Conservation (phyloP, 345 rosid species). For the Lepidium didymum region DNA sequence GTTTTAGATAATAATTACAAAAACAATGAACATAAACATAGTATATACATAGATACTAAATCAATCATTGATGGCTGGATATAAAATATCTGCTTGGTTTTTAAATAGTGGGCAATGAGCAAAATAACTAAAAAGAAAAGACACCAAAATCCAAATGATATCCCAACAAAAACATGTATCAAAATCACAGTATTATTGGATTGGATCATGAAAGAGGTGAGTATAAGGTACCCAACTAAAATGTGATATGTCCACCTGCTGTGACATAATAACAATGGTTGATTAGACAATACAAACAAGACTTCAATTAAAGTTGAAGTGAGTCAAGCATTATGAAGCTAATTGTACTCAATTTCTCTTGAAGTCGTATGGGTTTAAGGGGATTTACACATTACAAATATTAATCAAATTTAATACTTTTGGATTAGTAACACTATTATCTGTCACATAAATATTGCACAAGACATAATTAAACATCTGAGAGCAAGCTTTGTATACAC, state of each 20-base stretch:
- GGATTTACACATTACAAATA: neutral
- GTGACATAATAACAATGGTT: neutral
- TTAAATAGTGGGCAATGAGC: neutral
- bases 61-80: neutral
- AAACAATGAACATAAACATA: neutral
- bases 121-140: neutral
- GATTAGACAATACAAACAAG: conserved; percentile 1
- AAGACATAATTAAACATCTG: conserved; percentile 16
- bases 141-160: conserved; percentile 5
- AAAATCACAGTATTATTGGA: neutral
- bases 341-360: neutral
- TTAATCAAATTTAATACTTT: neutral
- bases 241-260: conserved; percentile 4
- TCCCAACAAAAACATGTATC: neutral
- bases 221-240: neutral
- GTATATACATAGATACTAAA: neutral
- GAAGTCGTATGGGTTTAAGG: neutral
- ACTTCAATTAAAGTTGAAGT: neutral
- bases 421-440: neutral
- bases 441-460: conserved; percentile 13
- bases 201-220: neutral
- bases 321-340: neutral
- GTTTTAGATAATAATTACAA: neutral
- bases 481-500: conserved; percentile 28
- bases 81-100: neutral